A percentile compares a stretch with the other conserved stretches of the same genome.
Conservation (phyloP, 305 asterid species). For the Fraxinus ornus region DNA sequence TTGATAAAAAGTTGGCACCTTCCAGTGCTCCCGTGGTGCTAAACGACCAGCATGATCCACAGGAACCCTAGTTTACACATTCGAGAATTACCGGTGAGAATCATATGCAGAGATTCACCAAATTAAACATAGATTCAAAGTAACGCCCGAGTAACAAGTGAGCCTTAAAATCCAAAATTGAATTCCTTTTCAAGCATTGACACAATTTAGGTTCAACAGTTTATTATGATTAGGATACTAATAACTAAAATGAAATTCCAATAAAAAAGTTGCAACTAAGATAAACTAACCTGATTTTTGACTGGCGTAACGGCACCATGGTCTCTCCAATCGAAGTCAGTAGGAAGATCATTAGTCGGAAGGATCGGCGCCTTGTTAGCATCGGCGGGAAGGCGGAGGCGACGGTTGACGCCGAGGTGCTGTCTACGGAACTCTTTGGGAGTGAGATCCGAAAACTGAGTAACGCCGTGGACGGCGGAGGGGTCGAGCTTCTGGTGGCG, state of each 20-base stretch:
- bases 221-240: neutral
- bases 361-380: conserved; percentile 35
- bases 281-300: conserved; percentile 26
- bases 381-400: conserved; percentile 27
- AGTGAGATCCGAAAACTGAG: conserved; percentile 36
- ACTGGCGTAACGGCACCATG: conserved; percentile 37
- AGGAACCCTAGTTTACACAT: conserved; percentile 24
- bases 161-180: neutral
- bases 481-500: conserved; percentile 34
- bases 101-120: neutral
- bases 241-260: neutral
- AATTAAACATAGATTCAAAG: neutral
- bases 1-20: conserved; percentile 35
- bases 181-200: neutral
- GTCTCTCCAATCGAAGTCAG: conserved; percentile 37
- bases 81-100: neutral
- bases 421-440: conserved; percentile 22
- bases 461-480: conserved; percentile 32
- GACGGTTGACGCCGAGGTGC: conserved; percentile 27
- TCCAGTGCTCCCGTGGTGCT: conserved; percentile 40
- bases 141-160: neutral
- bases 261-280: neutral
- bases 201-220: neutral
- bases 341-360: conserved; percentile 30
- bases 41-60: conserved; percentile 40